Evolutionary conservation across 2,329 filamentous ascomycete species (phyloP), one percentile per base, ranked within the genome.

Genomic region (Bretziella fagacearum): DNA sequence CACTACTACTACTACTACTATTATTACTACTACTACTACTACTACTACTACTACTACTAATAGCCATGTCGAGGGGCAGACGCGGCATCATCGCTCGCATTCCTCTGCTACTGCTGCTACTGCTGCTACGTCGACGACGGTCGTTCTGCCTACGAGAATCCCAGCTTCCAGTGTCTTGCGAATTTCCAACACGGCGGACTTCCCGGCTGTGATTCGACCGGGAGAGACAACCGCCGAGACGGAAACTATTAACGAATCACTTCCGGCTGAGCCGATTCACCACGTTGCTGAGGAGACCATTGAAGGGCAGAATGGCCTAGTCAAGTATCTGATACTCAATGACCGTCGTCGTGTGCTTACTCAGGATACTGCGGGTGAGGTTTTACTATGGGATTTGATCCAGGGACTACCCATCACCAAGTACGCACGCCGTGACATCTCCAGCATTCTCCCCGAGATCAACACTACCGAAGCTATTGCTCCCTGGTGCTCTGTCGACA

Each of bases 401-500:
- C 53, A 91, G 79, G 96, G 91, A 59, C 73, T 81, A 57, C 85
- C 85, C 0, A 78, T 96, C 47, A 74, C 84, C 60, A 85, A 81
- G n/a, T 98, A 91, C 61, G 91, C 91, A 36, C 95, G 95, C 64
- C 77, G 81, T 37, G 84, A 96, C 62, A 71, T 98, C 2, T 89
- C 96, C 57, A 89, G 96, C 59, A 85, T 98, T 6, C 81, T 86
- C 50, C 77, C 79, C 1, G 73, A 86, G 56, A 74, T 95, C 47
- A 94, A 95, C 58, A 94, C 85, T 0, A 71, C 75, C 11, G 86
- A 94, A 59, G 87, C 80, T 26, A 84, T 96, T 32, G 82, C 89
- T 3, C 89, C 93, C 46, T 98, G 91, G 91, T 98, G 91, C 59
- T 84, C 84, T 1, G 82, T 96, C 46, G 86, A 98, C 57, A 87